phyloP scores from a whole-genome alignment of 2,329 filamentous ascomycete genomes.

The Aspergillus melleus region DNA sequence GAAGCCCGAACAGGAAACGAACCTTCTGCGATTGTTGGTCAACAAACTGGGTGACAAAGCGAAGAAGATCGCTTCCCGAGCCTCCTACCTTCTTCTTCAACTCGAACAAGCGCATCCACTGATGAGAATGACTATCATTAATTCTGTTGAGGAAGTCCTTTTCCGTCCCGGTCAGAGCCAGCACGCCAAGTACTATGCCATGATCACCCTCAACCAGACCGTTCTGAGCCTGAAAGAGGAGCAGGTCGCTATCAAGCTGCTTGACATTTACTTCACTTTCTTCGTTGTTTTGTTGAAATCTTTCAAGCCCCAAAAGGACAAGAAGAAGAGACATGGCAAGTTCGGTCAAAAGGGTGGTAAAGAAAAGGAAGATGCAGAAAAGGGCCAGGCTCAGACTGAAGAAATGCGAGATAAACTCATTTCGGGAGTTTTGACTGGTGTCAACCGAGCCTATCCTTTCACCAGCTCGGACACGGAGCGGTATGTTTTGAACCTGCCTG shows the following conservation, averaged over 20 bases:
- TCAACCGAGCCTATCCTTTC: constrained; percentile 95
- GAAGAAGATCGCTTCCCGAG: constrained; percentile 90
- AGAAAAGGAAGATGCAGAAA: constrained; percentile 44
- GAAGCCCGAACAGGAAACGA: constrained; percentile 96
- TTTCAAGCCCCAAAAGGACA: constrained; percentile 39
- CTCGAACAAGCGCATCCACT: constrained; percentile 83
- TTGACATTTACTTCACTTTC: constrained; percentile 88
- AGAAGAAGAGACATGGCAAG: constrained; percentile 39
- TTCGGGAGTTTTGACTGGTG: constrained; percentile 85
- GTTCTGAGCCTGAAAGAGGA: constrained; percentile 85
- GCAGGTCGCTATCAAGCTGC: constrained; percentile 72
- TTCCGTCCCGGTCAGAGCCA: constrained; percentile 83
- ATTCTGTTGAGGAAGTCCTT: constrained; percentile 82
- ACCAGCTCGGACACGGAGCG: constrained; percentile 75
- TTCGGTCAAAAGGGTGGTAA: constrained; percentile 44
- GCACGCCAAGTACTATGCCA: constrained; percentile 90
- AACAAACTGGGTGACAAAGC: constrained; percentile 97
- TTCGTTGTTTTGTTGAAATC: constrained; percentile 81
- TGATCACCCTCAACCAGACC: constrained; percentile 96
- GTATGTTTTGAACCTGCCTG: constrained; percentile 46
- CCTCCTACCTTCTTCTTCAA: constrained; percentile 91
- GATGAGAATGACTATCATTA: constrained; percentile 89
- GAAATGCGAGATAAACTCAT: constrained; percentile 89
- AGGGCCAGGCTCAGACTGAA: constrained; percentile 51
- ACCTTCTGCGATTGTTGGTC: constrained; percentile 83